phyloP scores from a whole-genome alignment of 148 eudicot genomes.

The Bassia scoparia region DNA sequence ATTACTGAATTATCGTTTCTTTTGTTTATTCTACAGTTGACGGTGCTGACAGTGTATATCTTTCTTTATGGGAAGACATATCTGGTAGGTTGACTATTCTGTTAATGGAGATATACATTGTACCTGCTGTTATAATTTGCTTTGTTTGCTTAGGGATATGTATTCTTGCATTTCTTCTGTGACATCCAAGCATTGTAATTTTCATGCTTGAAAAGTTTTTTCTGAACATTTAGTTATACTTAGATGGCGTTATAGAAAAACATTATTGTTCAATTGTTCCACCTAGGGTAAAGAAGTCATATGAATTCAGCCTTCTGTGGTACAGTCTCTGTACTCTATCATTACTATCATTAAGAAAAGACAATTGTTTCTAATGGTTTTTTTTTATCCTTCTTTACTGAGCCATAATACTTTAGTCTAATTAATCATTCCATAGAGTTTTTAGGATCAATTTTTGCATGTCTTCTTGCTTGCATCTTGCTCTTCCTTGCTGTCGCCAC shows the following conservation, averaged over 20 bases:
- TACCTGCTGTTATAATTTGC: neutral
- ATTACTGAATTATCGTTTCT: constrained; percentile 19
- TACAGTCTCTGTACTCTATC: too few species aligned
- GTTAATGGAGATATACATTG: neutral
- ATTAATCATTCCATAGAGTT: neutral
- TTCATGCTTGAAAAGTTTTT: too few species aligned
- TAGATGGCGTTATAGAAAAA: too few species aligned
- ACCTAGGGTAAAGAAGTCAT: too few species aligned
- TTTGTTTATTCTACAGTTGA: constrained; percentile 60
- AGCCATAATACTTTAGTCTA: neutral
- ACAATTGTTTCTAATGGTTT: too few species aligned
- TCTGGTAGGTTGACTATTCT: constrained; percentile 52
- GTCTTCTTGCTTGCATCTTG: neutral
- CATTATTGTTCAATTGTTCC: too few species aligned
- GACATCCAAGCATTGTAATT: too few species aligned
- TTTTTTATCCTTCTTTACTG: neutral
- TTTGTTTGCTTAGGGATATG: too few species aligned
- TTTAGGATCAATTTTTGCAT: neutral
- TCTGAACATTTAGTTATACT: too few species aligned
- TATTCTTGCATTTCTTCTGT: too few species aligned
- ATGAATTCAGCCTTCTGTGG: too few species aligned
- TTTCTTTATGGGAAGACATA: constrained; percentile 94
- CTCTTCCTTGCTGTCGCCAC: neutral
- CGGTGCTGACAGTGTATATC: constrained; percentile 85
- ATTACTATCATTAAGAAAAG: neutral